phyloP scores from a whole-genome alignment of 257 asterid species.

The Echium plantagineum region DNA sequence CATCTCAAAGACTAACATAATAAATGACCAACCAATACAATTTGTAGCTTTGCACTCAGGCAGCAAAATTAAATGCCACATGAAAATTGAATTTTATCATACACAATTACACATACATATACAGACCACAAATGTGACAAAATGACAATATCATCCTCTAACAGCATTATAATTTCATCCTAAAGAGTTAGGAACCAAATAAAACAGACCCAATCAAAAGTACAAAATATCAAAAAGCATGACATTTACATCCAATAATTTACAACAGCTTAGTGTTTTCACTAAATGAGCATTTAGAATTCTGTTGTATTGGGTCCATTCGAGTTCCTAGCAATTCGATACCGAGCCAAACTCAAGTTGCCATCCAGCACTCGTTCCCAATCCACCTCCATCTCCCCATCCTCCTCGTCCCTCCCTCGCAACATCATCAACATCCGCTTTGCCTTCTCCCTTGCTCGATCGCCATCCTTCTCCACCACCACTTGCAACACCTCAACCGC shows the following conservation, averaged over 20 bases:
- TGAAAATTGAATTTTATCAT: background rate
- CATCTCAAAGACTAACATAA: too few relatives aligned
- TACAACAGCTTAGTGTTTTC: slow-evolving; percentile 1
- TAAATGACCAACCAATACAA: too few relatives aligned
- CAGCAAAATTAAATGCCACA: background rate
- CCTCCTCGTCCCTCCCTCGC: slow-evolving; percentile 40
- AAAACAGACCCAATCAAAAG: background rate
- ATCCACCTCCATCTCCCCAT: slow-evolving; percentile 43
- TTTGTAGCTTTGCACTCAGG: background rate
- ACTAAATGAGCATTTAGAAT: slow-evolving; percentile 12
- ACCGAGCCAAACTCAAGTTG: slow-evolving; percentile 45
- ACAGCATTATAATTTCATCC: background rate
- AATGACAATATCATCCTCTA: background rate
- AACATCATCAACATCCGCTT: slow-evolving; percentile 34
- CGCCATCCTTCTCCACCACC: slow-evolving; percentile 47
- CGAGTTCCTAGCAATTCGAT: slow-evolving; percentile 20
- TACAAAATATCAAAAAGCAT: background rate
- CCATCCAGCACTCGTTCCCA: slow-evolving; percentile 71
- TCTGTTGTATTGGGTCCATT: slow-evolving; percentile 30
- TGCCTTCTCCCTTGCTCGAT: slow-evolving; percentile 70
- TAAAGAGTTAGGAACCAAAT: slow-evolving; percentile 6
- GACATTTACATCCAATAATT: slow-evolving; percentile 13
- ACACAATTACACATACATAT: background rate
- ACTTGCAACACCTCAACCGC: slow-evolving; percentile 46
- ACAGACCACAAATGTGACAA: background rate